Conservation (phyloP, 2,329 filamentous ascomycete species). For the Nigrograna mackinnonii region DNA sequence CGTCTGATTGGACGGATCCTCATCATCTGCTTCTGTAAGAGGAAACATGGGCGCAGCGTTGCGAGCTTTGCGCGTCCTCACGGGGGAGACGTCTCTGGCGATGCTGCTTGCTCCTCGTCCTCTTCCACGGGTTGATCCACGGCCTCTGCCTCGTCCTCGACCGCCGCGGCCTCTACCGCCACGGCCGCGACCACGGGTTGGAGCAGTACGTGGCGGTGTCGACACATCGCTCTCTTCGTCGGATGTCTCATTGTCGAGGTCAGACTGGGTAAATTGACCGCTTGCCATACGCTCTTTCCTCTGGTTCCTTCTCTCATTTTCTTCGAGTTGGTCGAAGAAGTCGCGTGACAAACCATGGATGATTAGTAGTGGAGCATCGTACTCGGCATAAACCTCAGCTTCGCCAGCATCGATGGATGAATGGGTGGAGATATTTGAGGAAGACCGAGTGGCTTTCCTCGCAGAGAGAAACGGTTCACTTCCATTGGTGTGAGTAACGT, state of each 20-base stretch:
- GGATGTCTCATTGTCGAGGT: conserved; percentile 1
- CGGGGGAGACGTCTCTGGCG: conserved; percentile 25
- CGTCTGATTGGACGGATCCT: conserved; percentile 36
- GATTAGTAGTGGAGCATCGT: conserved; percentile 33
- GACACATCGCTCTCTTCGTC: conserved; percentile 23
- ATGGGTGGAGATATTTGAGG: conserved; percentile 39
- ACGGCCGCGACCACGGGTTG: conserved; percentile 19
- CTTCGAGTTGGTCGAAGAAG: conserved; percentile 29
- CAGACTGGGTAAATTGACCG: conserved; percentile 5
- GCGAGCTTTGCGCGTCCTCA: conserved; percentile 33
- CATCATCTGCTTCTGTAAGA: conserved; percentile 39
- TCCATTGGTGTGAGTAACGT: conserved; percentile 24
- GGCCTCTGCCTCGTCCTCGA: conserved; percentile 24
- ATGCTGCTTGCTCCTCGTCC: conserved; percentile 14
- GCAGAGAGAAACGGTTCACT: conserved; percentile 20
- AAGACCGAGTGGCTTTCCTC: conserved; percentile 39
- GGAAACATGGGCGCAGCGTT: conserved; percentile 34
- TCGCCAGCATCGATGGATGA: conserved; percentile 24
- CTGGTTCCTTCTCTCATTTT: conserved; percentile 20
- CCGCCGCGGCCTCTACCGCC: conserved; percentile 31
- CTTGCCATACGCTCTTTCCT: neutral
- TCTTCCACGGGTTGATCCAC: conserved; percentile 14
- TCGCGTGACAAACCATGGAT: conserved; percentile 37
- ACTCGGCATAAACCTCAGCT: conserved; percentile 33
- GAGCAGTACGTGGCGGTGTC: neutral